These are phyloP conservation scores for Leishmania turanica DNA, from an alignment of 208 protist species.

Conservation along the genomic window DNA sequence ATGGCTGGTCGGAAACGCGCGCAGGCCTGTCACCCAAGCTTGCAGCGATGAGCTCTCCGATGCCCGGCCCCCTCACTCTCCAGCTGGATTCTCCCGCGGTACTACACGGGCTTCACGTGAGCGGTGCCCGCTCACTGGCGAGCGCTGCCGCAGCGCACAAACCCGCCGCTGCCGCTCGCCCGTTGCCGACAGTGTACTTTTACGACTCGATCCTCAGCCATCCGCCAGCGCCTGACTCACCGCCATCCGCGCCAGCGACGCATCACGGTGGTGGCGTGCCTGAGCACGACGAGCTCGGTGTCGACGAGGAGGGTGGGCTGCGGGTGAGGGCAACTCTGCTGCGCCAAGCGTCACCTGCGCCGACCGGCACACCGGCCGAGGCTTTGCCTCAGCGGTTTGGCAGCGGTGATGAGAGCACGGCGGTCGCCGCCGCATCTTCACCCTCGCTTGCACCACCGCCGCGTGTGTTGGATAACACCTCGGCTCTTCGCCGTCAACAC, in stretches of 20 bases:
- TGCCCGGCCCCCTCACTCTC: neutral
- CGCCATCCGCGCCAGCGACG: neutral
- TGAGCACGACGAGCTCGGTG: neutral
- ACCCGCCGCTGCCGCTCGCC: conserved; percentile 1
- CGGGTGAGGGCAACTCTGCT: conserved; percentile 4
- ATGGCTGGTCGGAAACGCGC: conserved; percentile 26
- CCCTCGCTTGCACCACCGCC: conserved; percentile 12
- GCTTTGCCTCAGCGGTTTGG: neutral
- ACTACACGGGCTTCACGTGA: neutral
- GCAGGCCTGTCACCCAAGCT: conserved; percentile 16
- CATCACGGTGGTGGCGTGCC: conserved; percentile 1
- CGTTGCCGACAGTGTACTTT: conserved; percentile 50
- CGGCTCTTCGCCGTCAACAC: conserved; percentile 32
- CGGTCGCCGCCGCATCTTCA: neutral
- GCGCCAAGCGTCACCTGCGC: conserved; percentile 7
- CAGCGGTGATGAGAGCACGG: neutral
- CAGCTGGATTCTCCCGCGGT: conserved; percentile 11
- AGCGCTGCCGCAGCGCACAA: neutral
- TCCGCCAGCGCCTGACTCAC: neutral
- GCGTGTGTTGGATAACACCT: conserved; percentile 36
- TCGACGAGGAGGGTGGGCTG: neutral
- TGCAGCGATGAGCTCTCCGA: neutral
- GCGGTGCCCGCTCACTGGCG: neutral
- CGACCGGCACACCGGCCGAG: neutral
- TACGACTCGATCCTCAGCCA: conserved; percentile 42